These are phyloP conservation scores for Penicillium sp. DNA, from an alignment of 2,329 filamentous ascomycete species.

Conservation along the genomic window DNA sequence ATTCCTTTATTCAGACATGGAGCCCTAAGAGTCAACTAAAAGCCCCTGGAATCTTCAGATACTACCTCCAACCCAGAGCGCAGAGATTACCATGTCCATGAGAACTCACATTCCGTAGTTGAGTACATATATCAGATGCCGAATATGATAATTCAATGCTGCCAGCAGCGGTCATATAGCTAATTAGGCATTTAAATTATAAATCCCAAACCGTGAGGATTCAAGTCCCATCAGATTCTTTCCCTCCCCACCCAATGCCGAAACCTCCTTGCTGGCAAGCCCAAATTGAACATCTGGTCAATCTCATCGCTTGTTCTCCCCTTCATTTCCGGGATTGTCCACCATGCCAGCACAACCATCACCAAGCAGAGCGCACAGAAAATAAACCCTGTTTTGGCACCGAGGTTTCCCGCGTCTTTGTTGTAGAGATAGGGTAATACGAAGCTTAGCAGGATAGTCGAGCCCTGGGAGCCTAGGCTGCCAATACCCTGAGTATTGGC, in stretches of 20 bases:
- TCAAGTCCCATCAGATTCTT: too few species aligned
- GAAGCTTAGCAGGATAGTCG: conserved; percentile 46
- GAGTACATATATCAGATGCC: too few species aligned
- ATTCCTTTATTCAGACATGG: too few species aligned
- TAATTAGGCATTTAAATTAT: too few species aligned
- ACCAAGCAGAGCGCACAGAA: conserved; percentile 38
- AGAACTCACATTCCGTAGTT: too few species aligned
- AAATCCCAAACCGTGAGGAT: too few species aligned
- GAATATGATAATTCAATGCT: too few species aligned
- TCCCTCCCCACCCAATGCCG: conserved; percentile 19
- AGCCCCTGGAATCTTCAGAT: too few species aligned
- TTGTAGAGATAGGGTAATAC: conserved; percentile 55
- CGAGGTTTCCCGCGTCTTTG: conserved; percentile 42
- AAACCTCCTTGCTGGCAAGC: conserved; percentile 24
- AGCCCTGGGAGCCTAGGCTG: conserved; percentile 43
- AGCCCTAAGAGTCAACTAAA: too few species aligned
- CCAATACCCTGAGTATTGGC: conserved; percentile 41
- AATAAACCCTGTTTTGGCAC: conserved; percentile 45
- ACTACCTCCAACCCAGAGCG: too few species aligned
- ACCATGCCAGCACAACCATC: conserved; percentile 39
- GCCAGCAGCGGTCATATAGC: too few species aligned
- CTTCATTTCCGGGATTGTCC: conserved; percentile 55
- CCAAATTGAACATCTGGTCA: conserved; percentile 41
- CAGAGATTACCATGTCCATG: too few species aligned
- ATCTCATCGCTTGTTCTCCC: conserved; percentile 50